These are phyloP conservation scores for Thuidium tamariscinum DNA, from an alignment of 225 moss, liverwort and hornwort genomes.

Conservation along the genomic window DNA sequence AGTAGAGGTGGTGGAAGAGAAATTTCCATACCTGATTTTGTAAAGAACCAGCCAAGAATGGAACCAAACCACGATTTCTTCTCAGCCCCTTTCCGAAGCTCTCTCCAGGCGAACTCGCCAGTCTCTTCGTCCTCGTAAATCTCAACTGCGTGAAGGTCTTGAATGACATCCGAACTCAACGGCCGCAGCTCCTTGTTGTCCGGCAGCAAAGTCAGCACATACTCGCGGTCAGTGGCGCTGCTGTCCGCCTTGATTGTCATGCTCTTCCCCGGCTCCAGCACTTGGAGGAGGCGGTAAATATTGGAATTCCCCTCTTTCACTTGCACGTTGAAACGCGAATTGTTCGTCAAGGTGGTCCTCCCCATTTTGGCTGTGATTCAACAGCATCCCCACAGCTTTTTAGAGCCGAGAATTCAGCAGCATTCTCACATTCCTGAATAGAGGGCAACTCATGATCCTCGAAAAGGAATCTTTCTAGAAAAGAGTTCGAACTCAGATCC, in stretches of 20 bases:
- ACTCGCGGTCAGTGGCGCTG: background rate
- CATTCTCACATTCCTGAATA: background rate
- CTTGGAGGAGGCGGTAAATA: background rate
- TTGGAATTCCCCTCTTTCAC: background rate
- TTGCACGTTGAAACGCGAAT: background rate
- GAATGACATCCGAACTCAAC: background rate
- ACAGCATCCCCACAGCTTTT: background rate
- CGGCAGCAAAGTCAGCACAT: background rate
- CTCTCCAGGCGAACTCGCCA: background rate
- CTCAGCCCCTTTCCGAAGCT: fast-evolving
- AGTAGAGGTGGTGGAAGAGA: background rate
- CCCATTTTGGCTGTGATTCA: background rate
- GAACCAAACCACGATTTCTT: fast-evolving
- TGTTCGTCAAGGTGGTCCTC: background rate
- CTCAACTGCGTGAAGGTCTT: background rate
- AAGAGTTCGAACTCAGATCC: background rate
- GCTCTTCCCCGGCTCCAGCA: fast-evolving
- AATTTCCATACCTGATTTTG: background rate
- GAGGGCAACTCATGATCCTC: background rate
- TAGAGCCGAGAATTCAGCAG: background rate
- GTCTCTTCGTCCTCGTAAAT: background rate
- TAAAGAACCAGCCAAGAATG: fast-evolving
- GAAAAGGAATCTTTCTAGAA: background rate
- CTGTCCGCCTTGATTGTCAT: background rate
- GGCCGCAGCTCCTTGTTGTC: background rate